Conservation (phyloP, 2,329 filamentous ascomycete species). For the Paraphoma sp. region DNA sequence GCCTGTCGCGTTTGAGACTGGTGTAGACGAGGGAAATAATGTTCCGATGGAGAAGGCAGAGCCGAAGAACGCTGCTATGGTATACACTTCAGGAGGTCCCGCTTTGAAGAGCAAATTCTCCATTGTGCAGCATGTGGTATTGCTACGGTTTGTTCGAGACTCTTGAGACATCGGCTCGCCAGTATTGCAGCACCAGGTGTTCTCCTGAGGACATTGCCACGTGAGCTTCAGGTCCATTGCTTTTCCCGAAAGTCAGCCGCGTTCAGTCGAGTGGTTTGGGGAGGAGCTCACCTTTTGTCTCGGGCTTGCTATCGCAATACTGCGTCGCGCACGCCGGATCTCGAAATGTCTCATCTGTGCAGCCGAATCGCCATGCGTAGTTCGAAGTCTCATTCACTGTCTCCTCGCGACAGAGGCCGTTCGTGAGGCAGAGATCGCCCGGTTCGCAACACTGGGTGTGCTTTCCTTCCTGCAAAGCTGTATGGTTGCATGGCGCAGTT, state of each 20-base stretch:
- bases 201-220: constrained; percentile 1
- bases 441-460: constrained; percentile 4
- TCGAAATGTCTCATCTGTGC: not conserved
- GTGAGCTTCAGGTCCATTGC: not conserved
- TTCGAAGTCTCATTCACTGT: constrained; percentile 1
- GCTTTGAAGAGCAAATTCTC: not conserved
- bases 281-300: not conserved
- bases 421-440: constrained; percentile 3
- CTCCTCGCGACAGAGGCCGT: constrained; percentile 3
- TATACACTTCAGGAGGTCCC: not conserved
- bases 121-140: constrained; percentile 1
- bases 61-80: not conserved
- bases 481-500: constrained; percentile 1
- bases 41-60: not conserved
- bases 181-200: constrained; percentile 1
- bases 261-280: too few relatives aligned
- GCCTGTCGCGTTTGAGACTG: not conserved
- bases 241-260: not conserved
- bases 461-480: not conserved
- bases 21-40: not conserved
- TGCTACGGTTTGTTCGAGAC: not conserved
- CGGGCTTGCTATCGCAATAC: not conserved
- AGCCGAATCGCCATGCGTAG: constrained; percentile 4
- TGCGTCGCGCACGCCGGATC: not conserved
- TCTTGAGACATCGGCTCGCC: not conserved